Base-by-base conservation (phyloP, 306 rosid genomes). In the Castanea crenata region DNA sequence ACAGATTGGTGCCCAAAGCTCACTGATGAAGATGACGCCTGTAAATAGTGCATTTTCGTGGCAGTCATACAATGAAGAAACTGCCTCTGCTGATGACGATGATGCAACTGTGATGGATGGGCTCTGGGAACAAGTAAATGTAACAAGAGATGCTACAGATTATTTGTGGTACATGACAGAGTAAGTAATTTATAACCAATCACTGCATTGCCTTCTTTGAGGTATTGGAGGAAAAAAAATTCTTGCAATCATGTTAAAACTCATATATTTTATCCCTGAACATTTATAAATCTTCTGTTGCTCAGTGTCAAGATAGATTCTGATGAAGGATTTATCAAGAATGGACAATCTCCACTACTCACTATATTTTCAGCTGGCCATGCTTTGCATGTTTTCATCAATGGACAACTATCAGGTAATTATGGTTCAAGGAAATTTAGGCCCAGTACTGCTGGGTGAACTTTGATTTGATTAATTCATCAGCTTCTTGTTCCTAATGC, bases 151-250 rank as follows among this genome's bases (percentile, higher is more conserved):
- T 84, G 57, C 80, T 6, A 86, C 98, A 16, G 98, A 96, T 85
- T 96, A 96, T 87, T 81, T 96, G 90, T 96, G 99, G 99, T 96
- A 96, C 78, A 81, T 89, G 97, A 90, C 98, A 68, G 99, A 96
- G 99, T 96, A 84, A 91, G 99, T 84, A 82, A 56, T 72, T 52
- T 41, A 63, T 73, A 75, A 58, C 16, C 69, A 21, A 78, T 65
- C 21, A 65, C 70, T 76, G 52, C 64, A 38, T 20, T 29, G 52
- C 61, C 44, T 57, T 76, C 14, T 74, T 16, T 29, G 25, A 67
- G 57, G 55, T 15, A 23, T 27, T 8, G 9, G 41, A 38, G 7
- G 10, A 64, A 64, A 49, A 64, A 16, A 20, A 19, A 18, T 11
- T 5, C 13, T 31, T 46, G 77, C 52, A 51, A 61, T 79, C 55